Percentiles rank a stretch among this genome's conserved stretches.
Conservation (phyloP, 164 flowering plant genomes). For the Dillenia turbinata region DNA sequence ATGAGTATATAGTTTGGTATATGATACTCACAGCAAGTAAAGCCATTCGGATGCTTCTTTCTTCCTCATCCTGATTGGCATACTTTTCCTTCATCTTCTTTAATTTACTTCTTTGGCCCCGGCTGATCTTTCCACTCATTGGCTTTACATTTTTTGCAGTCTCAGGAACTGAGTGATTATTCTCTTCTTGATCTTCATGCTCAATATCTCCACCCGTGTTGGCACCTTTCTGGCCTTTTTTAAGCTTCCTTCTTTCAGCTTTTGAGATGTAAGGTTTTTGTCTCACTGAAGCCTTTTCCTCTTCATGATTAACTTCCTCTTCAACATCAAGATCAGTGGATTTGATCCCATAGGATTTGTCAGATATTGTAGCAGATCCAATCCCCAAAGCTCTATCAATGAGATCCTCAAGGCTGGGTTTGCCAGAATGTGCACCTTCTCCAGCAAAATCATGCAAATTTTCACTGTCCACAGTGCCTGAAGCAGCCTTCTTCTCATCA, state of each 20-base stretch:
- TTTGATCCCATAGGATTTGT: slow-evolving; percentile 31
- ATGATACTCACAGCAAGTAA: slow-evolving; percentile 74
- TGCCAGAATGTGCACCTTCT: slow-evolving; percentile 20
- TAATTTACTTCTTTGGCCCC: slow-evolving; percentile 85
- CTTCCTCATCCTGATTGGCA: slow-evolving; percentile 95
- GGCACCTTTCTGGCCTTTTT: slow-evolving; percentile 56
- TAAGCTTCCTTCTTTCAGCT: slow-evolving; percentile 83
- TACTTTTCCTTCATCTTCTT: slow-evolving; percentile 96
- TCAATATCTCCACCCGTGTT: slow-evolving; percentile 20
- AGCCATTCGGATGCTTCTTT: slow-evolving; percentile 81
- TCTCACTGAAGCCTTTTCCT: slow-evolving; percentile 28
- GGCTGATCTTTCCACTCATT: slow-evolving; percentile 53
- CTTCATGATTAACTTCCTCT: slow-evolving; percentile 38
- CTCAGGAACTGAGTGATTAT: slow-evolving; percentile 14
- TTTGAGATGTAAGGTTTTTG: slow-evolving; percentile 81
- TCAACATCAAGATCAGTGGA: slow-evolving; percentile 25
- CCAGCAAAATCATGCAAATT: slow-evolving; percentile 17
- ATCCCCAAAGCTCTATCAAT: slow-evolving; percentile 87
- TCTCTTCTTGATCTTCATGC: slow-evolving; percentile 33
- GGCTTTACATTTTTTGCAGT: slow-evolving; percentile 34
- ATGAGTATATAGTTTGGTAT: neutral
- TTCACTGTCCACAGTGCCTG: slow-evolving; percentile 7
- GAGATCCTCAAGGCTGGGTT: slow-evolving; percentile 73
- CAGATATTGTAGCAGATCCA: slow-evolving; percentile 52
- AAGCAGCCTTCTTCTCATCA: slow-evolving; percentile 13